These are phyloP conservation scores for Eucalyptus cladocalyx DNA, from an alignment of 345 rosid genomes.

Conservation along the genomic window DNA sequence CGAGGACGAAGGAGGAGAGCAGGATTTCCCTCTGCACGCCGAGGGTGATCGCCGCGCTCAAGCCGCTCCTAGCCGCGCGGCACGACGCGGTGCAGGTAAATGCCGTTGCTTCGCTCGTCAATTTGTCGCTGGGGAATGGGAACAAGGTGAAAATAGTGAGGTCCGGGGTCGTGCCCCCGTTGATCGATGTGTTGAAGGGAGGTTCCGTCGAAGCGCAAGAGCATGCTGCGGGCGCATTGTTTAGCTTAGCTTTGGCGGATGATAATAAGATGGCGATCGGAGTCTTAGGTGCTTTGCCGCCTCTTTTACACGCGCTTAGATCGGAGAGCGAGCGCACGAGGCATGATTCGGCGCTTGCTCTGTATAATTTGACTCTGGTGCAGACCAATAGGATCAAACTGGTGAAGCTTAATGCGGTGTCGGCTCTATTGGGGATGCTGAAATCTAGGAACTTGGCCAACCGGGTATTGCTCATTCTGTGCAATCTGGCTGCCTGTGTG, in stretches of 20 bases:
- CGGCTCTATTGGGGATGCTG: conserved; percentile 39
- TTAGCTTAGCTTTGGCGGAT: conserved; percentile 70
- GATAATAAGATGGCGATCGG: conserved; percentile 83
- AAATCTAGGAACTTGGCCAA: conserved; percentile 32
- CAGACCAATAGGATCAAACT: conserved; percentile 55
- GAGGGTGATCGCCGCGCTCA: conserved; percentile 35
- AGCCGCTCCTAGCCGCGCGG: conserved; percentile 38
- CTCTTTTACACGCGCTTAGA: conserved; percentile 55
- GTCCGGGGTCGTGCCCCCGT: conserved; percentile 54
- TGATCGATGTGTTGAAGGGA: conserved; percentile 58
- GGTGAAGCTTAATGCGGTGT: conserved; percentile 57
- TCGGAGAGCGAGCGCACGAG: conserved; percentile 53
- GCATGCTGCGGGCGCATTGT: conserved; percentile 70
- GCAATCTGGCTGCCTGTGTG: conserved; percentile 52
- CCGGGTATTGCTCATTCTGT: conserved; percentile 36
- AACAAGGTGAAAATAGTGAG: conserved; percentile 67
- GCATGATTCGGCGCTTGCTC: conserved; percentile 60
- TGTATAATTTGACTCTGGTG: conserved; percentile 58
- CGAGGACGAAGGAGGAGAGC: conserved; percentile 36
- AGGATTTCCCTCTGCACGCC: conserved; percentile 48
- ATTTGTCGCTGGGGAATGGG: conserved; percentile 50
- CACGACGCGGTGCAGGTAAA: conserved; percentile 56
- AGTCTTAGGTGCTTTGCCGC: conserved; percentile 72
- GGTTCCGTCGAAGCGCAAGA: conserved; percentile 61
- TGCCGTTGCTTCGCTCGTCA: conserved; percentile 62